Base-by-base conservation (phyloP, 768 basidiomycete species). In the Vararia minispora region DNA sequence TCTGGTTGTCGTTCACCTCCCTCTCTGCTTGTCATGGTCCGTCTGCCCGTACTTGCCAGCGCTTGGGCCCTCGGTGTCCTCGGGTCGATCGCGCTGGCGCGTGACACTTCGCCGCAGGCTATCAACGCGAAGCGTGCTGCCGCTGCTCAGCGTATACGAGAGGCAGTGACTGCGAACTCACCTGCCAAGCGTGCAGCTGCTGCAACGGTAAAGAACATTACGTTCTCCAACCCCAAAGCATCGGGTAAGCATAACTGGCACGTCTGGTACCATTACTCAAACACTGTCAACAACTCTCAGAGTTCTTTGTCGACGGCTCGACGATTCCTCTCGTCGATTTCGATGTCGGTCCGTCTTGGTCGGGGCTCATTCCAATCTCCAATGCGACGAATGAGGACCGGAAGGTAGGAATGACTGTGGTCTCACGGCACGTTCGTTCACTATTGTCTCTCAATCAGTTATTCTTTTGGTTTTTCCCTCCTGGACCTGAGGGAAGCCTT, bases 381-480 rank as follows among this genome's bases (percentile, higher is more conserved):
- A 51, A 54, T 23, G 57, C 64, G 6, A 28, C 64, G 8, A 63
- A 79, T 32, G 83, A 86, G 57, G 79, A 78, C 5, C 69, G 81
- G 30, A 66, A 84, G 69, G 79, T 78, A 16, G 61, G 42, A 59
- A 43, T 24, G n/a, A 5, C 21, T 5, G 14, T 28, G 20, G 17
- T 23, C 7, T 6, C 6, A 13, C n/a, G 6, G 22, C 30, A 28
- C 18, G 13, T 12, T n/a, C 27, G 31, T 36, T 40, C 26, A 26
- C 4, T 7, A 28, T 22, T 8, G 27, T 22, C 40, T 38, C 18
- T 10, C n/a, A 2, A 12, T 28, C 34, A 85, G 79, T 67, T 84
- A 12, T 86, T 79, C 63, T 86, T 86, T 60, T 85, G 83, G 82
- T 79, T 83, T 58, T 85, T 83, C 63, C 83, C 83, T 38, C 79